A percentile compares a stretch with the other conserved stretches of the same genome.
Conservation (phyloP, 208 protist genomes). For the Acanthamoeba sp. region DNA sequence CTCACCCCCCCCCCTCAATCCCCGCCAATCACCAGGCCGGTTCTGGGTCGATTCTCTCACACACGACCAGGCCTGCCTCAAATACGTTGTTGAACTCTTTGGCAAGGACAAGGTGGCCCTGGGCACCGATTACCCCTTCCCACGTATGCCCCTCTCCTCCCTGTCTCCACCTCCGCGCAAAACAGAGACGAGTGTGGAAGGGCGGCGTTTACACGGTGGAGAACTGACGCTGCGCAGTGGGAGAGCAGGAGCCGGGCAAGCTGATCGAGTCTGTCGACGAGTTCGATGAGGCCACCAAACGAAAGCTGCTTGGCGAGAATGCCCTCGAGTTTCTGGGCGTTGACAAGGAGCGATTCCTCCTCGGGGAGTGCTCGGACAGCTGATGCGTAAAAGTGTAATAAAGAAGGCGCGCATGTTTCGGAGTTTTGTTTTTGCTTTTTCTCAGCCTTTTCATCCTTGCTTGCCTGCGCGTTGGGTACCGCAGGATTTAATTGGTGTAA, state of each 20-base stretch:
- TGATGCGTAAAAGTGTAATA: too few relatives aligned
- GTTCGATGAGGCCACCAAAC: slow-evolving; percentile 74
- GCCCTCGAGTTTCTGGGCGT: slow-evolving; percentile 82
- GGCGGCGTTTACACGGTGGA: too few relatives aligned
- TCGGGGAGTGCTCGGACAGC: slow-evolving; percentile 12
- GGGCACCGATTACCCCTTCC: slow-evolving; percentile 90
- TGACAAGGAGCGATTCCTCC: slow-evolving; percentile 69
- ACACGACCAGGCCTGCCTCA: slow-evolving; percentile 87
- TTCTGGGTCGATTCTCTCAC: slow-evolving; percentile 92
- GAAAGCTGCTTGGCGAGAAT: slow-evolving; percentile 79
- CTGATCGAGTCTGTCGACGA: slow-evolving; percentile 79
- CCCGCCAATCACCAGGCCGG: background rate
- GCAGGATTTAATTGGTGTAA: too few relatives aligned
- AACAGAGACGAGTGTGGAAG: too few relatives aligned
- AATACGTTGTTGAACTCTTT: slow-evolving; percentile 89
- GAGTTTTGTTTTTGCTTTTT: too few relatives aligned
- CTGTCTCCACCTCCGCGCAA: too few relatives aligned
- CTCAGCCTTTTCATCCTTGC: too few relatives aligned
- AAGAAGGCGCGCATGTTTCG: too few relatives aligned
- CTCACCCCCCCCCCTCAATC: background rate
- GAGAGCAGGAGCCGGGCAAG: slow-evolving; percentile 66
- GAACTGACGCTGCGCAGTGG: background rate
- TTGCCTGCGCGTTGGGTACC: too few relatives aligned
- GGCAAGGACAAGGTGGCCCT: slow-evolving; percentile 86
- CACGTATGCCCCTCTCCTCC: slow-evolving; percentile 64